Percentiles rank a stretch among this genome's conserved stretches.
phyloP scores from a whole-genome alignment of 768 basidiomycete genomes.

The Boletus reticulatus region DNA sequence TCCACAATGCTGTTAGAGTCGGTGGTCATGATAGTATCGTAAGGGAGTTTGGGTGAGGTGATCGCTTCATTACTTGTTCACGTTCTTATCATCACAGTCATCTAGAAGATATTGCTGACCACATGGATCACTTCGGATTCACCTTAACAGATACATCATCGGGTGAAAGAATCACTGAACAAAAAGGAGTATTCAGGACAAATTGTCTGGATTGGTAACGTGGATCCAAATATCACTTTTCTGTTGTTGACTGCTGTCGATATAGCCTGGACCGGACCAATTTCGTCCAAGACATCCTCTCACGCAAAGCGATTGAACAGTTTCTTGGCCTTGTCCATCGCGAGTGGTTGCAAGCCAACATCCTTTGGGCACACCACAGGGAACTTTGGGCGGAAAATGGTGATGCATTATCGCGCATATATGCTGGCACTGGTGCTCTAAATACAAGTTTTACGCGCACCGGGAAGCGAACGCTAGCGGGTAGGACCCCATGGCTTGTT shows the following conservation, averaged over 20 bases:
- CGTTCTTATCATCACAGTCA: conserved; percentile 42
- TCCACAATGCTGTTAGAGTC: conserved; percentile 77
- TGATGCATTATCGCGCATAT: conserved; percentile 88
- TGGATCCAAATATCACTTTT: background rate
- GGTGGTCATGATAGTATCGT: conserved; percentile 87
- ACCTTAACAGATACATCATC: conserved; percentile 69
- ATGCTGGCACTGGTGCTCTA: conserved; percentile 89
- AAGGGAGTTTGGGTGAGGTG: conserved; percentile 61
- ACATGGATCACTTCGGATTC: conserved; percentile 82
- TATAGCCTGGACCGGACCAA: conserved; percentile 93
- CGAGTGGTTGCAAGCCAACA: conserved; percentile 66
- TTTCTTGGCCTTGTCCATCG: conserved; percentile 78
- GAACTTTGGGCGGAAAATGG: conserved; percentile 98
- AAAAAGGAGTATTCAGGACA: conserved; percentile 89
- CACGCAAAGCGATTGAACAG: conserved; percentile 74
- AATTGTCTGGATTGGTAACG: conserved; percentile 94
- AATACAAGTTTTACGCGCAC: conserved; percentile 96
- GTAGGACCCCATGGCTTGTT: conserved; percentile 34
- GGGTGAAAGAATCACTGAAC: conserved; percentile 77
- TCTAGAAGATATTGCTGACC: conserved; percentile 53
- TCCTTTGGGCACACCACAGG: conserved; percentile 84
- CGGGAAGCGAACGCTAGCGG: conserved; percentile 91
- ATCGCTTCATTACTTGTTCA: background rate
- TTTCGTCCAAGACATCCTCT: conserved; percentile 94
- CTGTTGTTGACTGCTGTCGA: conserved; percentile 2